These are phyloP conservation scores for Mycena citricolor DNA, from an alignment of 1,284 basidiomycete species.

Conservation along the genomic window DNA sequence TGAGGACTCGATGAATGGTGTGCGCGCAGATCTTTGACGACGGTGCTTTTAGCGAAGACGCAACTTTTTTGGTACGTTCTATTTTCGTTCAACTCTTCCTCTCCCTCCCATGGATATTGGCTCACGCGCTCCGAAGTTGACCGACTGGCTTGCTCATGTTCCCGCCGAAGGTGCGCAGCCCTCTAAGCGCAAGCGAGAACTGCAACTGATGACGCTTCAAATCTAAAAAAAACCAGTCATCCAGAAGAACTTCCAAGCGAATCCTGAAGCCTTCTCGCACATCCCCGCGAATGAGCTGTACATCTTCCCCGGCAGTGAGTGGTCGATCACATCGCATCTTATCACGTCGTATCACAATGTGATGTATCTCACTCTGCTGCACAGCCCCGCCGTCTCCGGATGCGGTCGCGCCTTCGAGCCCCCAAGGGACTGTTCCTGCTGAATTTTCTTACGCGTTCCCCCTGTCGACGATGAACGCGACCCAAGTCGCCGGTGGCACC, in stretches of 20 bases:
- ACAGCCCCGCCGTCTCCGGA: conserved; percentile 37
- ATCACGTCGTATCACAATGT: too few relatives aligned
- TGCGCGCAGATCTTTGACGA: conserved; percentile 63
- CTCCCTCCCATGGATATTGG: conserved; percentile 18
- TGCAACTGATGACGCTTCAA: too few relatives aligned
- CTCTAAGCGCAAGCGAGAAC: too few relatives aligned
- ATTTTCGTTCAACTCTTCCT: background rate
- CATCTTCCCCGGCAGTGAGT: conserved; percentile 62
- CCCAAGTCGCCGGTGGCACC: conserved; percentile 54
- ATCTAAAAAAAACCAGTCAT: too few relatives aligned
- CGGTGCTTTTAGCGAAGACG: conserved; percentile 66
- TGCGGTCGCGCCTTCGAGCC: conserved; percentile 40
- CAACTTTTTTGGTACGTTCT: conserved; percentile 57
- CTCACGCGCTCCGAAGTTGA: conserved; percentile 39
- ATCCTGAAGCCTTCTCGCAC: conserved; percentile 52
- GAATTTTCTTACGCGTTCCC: conserved; percentile 45
- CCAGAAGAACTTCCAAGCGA: conserved; percentile 67
- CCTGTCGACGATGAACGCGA: conserved; percentile 52
- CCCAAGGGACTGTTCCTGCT: conserved; percentile 51
- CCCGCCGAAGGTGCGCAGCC: conserved; percentile 43
- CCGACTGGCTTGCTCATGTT: conserved; percentile 67
- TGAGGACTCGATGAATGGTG: background rate
- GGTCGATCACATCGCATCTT: too few relatives aligned
- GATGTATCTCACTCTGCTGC: conserved; percentile 20
- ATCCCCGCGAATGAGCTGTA: conserved; percentile 62